Conservation (phyloP, 345 rosid species). For the Brassica carinata region DNA sequence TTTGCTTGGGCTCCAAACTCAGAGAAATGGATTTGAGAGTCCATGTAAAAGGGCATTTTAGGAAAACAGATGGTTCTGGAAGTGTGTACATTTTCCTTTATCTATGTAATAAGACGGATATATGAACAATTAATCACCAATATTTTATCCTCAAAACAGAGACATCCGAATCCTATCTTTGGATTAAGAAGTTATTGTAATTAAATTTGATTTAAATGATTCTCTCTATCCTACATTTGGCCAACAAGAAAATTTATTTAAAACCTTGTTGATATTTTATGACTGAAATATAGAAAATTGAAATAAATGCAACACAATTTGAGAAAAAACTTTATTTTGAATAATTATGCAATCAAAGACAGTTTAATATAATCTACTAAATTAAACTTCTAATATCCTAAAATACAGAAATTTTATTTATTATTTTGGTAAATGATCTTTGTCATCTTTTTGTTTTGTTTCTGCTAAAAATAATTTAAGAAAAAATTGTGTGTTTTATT, state of each 20-base stretch:
- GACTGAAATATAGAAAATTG: neutral
- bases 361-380: neutral
- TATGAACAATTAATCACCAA: neutral
- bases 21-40: slow-evolving; percentile 2
- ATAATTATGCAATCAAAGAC: neutral
- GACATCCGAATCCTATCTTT: slow-evolving; percentile 5
- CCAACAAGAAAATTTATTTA: slow-evolving; percentile 6
- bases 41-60: neutral
- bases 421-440: neutral
- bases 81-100: slow-evolving; percentile 10
- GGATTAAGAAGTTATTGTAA: neutral
- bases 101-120: neutral
- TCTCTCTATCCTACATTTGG: slow-evolving; percentile 5
- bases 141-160: neutral
- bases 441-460: neutral
- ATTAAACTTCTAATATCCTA: neutral
- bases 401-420: neutral
- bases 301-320: neutral
- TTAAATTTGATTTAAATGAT: slow-evolving; percentile 7
- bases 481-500: neutral
- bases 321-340: neutral
- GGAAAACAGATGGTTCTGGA: slow-evolving; percentile 19
- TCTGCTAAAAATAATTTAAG: neutral
- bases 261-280: neutral
- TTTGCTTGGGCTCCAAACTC: slow-evolving; percentile 36